Evolutionary conservation across 208 protist genomes (phyloP).

Genomic region (Endotrypanum monterogeii): DNA sequence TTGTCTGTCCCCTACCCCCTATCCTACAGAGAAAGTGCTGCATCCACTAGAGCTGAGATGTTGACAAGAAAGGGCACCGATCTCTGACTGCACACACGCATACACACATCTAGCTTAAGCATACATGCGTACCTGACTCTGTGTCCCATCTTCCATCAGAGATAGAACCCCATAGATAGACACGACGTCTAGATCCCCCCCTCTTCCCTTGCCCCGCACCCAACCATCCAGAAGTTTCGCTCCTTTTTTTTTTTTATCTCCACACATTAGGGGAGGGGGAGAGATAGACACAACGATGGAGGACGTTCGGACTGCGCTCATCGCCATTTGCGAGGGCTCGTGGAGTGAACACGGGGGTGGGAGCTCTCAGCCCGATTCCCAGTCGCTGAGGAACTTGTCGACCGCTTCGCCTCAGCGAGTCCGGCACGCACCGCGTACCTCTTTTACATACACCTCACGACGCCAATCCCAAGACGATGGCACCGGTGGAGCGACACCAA

Average conservation of each 20-base stretch:
- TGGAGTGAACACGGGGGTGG: not conserved
- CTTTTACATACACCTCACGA: slow-evolving; percentile 31
- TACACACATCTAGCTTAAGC: not conserved
- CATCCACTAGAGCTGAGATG: no score
- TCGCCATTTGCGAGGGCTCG: slow-evolving; percentile 14
- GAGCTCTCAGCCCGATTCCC: not conserved
- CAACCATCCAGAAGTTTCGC: not conserved
- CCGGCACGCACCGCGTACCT: slow-evolving; percentile 32
- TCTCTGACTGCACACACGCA: no score
- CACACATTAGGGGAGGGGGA: not conserved
- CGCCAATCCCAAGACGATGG: not conserved
- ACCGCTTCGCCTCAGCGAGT: not conserved
- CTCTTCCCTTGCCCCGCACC: not conserved
- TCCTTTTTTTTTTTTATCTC: not conserved
- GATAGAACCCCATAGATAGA: not conserved
- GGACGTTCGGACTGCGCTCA: slow-evolving; percentile 5
- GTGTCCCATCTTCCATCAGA: not conserved
- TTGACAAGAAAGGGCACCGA: no score
- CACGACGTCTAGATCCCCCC: not conserved
- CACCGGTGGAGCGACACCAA: not conserved
- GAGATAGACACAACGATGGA: not conserved
- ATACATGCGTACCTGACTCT: not conserved
- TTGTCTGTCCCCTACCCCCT: not conserved
- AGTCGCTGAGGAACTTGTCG: not conserved
- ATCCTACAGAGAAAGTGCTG: not conserved